A percentile compares a stretch with the other conserved stretches of the same genome.
These are phyloP conservation scores for Wakefieldia striispora DNA, from an alignment of 768 basidiomycete genomes.

Conservation along the genomic window DNA sequence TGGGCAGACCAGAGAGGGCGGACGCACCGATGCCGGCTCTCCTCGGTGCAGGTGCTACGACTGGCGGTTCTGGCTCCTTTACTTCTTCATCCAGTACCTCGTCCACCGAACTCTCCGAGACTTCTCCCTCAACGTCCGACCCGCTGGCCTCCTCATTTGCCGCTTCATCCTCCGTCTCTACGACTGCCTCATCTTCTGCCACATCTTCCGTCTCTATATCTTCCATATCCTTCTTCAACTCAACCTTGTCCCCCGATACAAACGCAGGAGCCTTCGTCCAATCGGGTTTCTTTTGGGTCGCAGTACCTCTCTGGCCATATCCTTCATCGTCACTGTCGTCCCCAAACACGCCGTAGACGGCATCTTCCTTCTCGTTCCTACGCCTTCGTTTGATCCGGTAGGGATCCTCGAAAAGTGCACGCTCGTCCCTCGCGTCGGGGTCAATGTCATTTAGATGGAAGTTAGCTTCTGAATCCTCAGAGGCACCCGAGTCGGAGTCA, in stretches of 20 bases:
- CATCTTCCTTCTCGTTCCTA: conserved; percentile 66
- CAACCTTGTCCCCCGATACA: conserved; percentile 51
- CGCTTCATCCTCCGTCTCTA: conserved; percentile 39
- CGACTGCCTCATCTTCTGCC: conserved; percentile 35
- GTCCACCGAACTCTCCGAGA: conserved; percentile 34
- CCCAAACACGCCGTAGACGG: conserved; percentile 73
- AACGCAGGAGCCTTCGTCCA: conserved; percentile 81
- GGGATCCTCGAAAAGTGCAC: conserved; percentile 72
- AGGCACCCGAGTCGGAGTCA: conserved; percentile 74
- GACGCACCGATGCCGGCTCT: conserved; percentile 25
- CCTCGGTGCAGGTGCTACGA: conserved; percentile 23
- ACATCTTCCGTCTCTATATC: conserved; percentile 38
- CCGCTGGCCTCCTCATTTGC: conserved; percentile 31
- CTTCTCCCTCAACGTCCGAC: conserved; percentile 33
- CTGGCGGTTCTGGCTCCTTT: conserved; percentile 27
- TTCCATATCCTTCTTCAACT: conserved; percentile 41
- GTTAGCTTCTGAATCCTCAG: conserved; percentile 52
- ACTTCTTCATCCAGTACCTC: conserved; percentile 38
- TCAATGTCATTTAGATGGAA: conserved; percentile 50
- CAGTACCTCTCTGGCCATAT: conserved; percentile 20
- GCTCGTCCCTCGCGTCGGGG: conserved; percentile 68
- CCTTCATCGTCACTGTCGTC: conserved; percentile 69
- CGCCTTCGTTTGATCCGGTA: conserved; percentile 69
- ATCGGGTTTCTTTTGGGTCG: conserved; percentile 47
- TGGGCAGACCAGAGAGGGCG: conserved; percentile 29